Percentiles rank a stretch among this genome's conserved stretches.
Conservation (phyloP, 768 basidiomycete genomes). For the Amanita muscaria region DNA sequence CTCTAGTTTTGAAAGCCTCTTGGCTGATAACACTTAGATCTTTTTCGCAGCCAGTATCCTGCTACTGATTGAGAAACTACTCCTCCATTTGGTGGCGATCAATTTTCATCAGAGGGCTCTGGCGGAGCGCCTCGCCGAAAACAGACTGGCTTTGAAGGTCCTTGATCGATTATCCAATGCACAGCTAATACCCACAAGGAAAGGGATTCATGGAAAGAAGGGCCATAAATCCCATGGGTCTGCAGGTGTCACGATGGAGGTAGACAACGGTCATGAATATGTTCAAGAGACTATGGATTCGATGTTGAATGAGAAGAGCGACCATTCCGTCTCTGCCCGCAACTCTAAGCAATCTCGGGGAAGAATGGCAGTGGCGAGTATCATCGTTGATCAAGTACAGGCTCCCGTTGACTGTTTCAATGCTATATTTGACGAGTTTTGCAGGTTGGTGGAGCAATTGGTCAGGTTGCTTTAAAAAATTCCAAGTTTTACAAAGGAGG, state of each 20-base stretch:
- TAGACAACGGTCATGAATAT: background rate
- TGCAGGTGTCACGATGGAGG: background rate
- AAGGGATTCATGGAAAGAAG: constrained; percentile 31
- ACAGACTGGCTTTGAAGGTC: constrained; percentile 58
- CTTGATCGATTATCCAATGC: constrained; percentile 67
- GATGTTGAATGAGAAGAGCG: constrained; percentile 13
- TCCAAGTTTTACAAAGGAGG: constrained; percentile 49
- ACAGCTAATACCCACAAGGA: constrained; percentile 34
- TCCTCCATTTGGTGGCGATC: constrained; percentile 70
- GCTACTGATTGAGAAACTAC: constrained; percentile 40
- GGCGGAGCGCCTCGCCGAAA: constrained; percentile 64
- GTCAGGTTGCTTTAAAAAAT: constrained; percentile 62
- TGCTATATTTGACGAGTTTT: background rate
- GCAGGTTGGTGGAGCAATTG: constrained; percentile 52
- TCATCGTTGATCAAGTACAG: constrained; percentile 61
- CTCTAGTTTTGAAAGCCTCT: background rate
- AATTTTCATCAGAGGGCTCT: constrained; percentile 73
- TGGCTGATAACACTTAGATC: constrained; percentile 21
- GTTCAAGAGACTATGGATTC: background rate
- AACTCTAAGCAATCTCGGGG: constrained; percentile 29
- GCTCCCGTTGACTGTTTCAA: background rate
- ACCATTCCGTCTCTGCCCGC: constrained; percentile 3
- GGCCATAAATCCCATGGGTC: constrained; percentile 33
- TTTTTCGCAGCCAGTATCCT: constrained; percentile 37
- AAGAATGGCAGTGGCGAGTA: constrained; percentile 46